A percentile compares a stretch with the other conserved stretches of the same genome.
phyloP scores from a whole-genome alignment of 139 green algal species.

The Chlamydomonas sp. region DNA sequence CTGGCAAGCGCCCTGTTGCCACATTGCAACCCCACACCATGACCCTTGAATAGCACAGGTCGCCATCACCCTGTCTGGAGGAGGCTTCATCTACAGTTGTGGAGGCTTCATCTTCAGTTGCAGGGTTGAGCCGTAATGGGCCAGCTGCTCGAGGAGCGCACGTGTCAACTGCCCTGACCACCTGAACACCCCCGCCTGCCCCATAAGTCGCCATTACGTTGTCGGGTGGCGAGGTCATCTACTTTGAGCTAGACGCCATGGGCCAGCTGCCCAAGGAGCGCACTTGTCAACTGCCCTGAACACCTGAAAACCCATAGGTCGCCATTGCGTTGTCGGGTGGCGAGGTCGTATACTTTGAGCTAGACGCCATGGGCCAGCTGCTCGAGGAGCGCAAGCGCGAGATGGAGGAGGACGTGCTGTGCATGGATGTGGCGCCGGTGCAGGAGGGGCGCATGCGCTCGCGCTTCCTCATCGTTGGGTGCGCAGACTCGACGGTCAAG shows the following conservation, averaged over 20 bases:
- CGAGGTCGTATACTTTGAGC: conserved; percentile 95
- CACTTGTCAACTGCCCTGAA: too few species aligned
- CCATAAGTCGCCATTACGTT: conserved; percentile 75
- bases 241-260: conserved; percentile 1
- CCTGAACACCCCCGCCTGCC: too few species aligned
- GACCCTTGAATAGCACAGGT: too few species aligned
- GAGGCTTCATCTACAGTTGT: too few species aligned
- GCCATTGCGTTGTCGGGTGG: conserved; percentile 80
- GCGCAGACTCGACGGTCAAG: conserved; percentile 78
- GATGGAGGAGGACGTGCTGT: conserved; percentile 81
- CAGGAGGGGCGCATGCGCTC: conserved; percentile 51
- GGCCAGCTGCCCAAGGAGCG: too few species aligned
- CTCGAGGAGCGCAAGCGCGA: conserved; percentile 89
- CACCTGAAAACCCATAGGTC: conserved; percentile 33
- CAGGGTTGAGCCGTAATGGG: too few species aligned
- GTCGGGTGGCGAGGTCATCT: conserved; percentile 61
- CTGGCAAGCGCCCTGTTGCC: too few species aligned
- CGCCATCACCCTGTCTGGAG: too few species aligned
- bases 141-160: too few species aligned
- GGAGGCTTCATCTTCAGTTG: too few species aligned
- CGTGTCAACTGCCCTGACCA: too few species aligned
- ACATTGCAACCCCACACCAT: too few species aligned
- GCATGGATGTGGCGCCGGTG: conserved; percentile 60
- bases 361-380: conserved; percentile 77
- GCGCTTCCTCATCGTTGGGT: conserved; percentile 82